Evolutionary conservation across 352 stramenopile species (phyloP), one percentile per base, ranked within the genome.

Genomic region (Pythium utonaiense): DNA sequence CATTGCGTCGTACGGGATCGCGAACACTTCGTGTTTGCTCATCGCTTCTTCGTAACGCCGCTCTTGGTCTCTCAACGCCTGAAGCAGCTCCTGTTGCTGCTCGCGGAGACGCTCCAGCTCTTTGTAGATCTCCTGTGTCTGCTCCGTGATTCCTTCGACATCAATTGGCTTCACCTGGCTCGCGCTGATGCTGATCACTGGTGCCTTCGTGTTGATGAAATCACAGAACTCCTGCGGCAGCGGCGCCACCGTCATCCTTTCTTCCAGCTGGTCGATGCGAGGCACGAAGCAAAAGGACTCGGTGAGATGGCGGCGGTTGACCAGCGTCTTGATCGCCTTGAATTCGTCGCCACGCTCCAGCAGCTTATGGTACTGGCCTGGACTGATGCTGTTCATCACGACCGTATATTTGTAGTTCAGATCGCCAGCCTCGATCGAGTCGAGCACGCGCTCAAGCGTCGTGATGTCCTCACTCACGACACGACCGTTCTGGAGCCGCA

Each of bases 381-480:
- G 61, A 25, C 52, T 56, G 21, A 72, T 12, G 34, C 60, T 57
- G 55, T 68, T 72, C 17, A 72, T 41, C 48, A 72, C 38, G 42
- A 65, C 49, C 1, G 65, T 54, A 28, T 59, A 68, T 16, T 61
- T 61, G 5, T 24, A 48, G 2, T 58, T 8, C 7, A 62, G 25
- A 3, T 60, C 8, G 0, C 57, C 17, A 48, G 53, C 25, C 17
- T 54, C 53, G 22, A 72, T 69, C 13, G 53, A 63, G 36, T 51
- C 24, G 16, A 71, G 36, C 19, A 67, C 64, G 10, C 50, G 60
- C 22, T 71, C 59, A 16, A 71, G 60, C 6, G 65, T 66, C 9
- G 50, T 24, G 14, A 68, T 17, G 28, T 69, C 65, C 14, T 72
- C 55, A 13, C 25, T 52, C 17, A 66, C 47, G 19, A 68, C 55